A percentile compares a stretch with the other conserved stretches of the same genome.
These are phyloP conservation scores for Aspergillus pseudoviridinutans DNA, from an alignment of 2,329 filamentous ascomycete species.

Conservation along the genomic window DNA sequence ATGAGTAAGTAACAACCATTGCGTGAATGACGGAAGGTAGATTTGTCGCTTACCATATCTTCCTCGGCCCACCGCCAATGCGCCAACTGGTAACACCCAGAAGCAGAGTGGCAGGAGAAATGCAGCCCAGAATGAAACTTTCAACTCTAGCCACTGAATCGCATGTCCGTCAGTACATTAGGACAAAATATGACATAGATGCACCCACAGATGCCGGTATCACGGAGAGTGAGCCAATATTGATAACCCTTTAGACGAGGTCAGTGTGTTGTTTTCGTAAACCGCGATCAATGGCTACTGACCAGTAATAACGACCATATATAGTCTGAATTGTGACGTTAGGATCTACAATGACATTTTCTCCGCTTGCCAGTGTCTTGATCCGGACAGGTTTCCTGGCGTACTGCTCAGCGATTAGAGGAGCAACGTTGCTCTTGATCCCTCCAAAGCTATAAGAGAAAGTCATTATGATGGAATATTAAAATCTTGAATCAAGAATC, in stretches of 20 bases:
- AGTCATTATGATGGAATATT: neutral
- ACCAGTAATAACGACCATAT: neutral
- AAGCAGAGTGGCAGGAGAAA: constrained; percentile 1
- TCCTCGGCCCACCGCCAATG: neutral
- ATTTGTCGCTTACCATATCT: neutral
- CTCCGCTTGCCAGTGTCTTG: neutral
- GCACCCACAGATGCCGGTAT: neutral
- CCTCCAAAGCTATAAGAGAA: neutral
- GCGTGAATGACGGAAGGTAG: neutral
- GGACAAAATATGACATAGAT: neutral
- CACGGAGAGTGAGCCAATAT: neutral
- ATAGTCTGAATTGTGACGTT: neutral
- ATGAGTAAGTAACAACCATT: neutral
- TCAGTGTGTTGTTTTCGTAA: neutral
- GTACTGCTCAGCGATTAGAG: neutral
- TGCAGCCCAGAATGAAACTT: neutral
- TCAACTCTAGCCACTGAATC: neutral
- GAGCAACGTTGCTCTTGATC: neutral
- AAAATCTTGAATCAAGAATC: neutral
- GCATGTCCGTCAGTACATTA: neutral
- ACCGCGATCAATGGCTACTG: neutral
- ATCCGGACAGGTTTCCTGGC: neutral
- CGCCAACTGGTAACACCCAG: constrained; percentile 1
- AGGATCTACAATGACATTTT: neutral
- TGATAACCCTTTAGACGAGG: neutral